These are phyloP conservation scores for Sporothrix sp. DNA, from an alignment of 2,329 filamentous ascomycete genomes.

Conservation along the genomic window DNA sequence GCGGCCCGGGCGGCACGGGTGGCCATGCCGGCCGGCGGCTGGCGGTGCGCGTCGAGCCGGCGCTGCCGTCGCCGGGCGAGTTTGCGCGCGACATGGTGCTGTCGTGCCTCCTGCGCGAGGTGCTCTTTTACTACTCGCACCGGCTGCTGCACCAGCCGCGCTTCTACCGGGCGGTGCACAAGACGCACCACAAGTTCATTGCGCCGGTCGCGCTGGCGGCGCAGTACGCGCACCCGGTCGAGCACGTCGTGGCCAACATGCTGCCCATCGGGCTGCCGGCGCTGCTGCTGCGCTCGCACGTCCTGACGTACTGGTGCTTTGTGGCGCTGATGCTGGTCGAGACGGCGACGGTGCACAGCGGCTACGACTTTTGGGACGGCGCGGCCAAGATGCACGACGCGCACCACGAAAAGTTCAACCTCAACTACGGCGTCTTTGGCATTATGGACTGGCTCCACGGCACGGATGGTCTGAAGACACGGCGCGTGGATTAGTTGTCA, in stretches of 20 bases:
- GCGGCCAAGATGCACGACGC: slow-evolving; percentile 43
- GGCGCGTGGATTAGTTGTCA: background rate
- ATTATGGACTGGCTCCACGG: slow-evolving; percentile 47
- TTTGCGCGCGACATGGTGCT: slow-evolving; percentile 33
- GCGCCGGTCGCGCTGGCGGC: slow-evolving; percentile 46
- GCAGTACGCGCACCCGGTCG: slow-evolving; percentile 48
- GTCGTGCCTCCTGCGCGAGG: slow-evolving; percentile 36
- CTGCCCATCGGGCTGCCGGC: slow-evolving; percentile 43
- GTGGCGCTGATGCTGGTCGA: slow-evolving; percentile 39
- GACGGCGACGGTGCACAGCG: slow-evolving; percentile 46
- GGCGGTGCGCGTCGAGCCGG: slow-evolving; percentile 29
- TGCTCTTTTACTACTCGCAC: slow-evolving; percentile 47
- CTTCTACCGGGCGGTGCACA: slow-evolving; percentile 44
- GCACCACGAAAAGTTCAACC: slow-evolving; percentile 47
- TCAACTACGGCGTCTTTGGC: slow-evolving; percentile 44
- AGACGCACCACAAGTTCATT: slow-evolving; percentile 46
- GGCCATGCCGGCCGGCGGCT: slow-evolving; percentile 18
- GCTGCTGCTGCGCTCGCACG: slow-evolving; percentile 35
- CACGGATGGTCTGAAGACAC: slow-evolving; percentile 24
- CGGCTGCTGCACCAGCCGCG: slow-evolving; percentile 40
- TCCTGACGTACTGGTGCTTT: slow-evolving; percentile 44
- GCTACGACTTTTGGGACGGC: slow-evolving; percentile 43
- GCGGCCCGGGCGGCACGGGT: background rate
- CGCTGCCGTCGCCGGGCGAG: slow-evolving; percentile 28
- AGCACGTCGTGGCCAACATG: slow-evolving; percentile 44